Percentiles rank a stretch among this genome's conserved stretches.
Evolutionary conservation across 441 rosid species (phyloP).

Genomic region (Adansonia madagascariensis): DNA sequence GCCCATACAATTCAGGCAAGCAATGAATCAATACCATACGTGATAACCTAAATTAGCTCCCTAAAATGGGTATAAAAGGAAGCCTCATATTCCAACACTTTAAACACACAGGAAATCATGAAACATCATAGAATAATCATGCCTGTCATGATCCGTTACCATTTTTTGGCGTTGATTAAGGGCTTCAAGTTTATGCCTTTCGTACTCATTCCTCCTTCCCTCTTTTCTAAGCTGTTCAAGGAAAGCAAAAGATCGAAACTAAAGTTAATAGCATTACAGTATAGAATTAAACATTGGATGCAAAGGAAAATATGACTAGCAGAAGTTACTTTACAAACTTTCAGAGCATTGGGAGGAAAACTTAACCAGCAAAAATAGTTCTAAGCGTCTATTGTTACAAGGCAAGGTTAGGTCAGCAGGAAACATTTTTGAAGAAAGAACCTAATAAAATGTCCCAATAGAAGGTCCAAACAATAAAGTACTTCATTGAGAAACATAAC

Average conservation of each 20-base stretch:
- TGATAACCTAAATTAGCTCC: neutral
- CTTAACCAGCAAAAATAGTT: neutral
- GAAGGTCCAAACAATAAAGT: neutral
- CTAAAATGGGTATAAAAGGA: constrained; percentile 5
- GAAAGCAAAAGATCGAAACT: constrained; percentile 22
- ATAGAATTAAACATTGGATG: neutral
- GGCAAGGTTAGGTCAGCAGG: constrained; percentile 14
- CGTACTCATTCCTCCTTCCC: constrained; percentile 72
- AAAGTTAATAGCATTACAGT: constrained; percentile 7
- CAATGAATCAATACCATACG: neutral
- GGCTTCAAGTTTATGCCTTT: constrained; percentile 66
- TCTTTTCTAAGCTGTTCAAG: constrained; percentile 63
- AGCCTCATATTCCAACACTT: neutral
- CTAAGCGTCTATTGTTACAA: constrained; percentile 3
- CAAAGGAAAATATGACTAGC: neutral
- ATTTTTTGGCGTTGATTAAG: constrained; percentile 65
- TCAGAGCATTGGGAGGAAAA: neutral
- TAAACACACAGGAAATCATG: neutral
- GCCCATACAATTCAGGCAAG: neutral
- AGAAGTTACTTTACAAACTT: neutral
- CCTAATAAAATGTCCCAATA: constrained; percentile 12
- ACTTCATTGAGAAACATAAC: neutral
- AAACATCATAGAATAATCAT: neutral
- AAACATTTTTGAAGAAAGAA: neutral
- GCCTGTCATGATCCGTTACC: constrained; percentile 39